Evolutionary conservation across 2,329 filamentous ascomycete genomes (phyloP), one percentile per base, ranked within the genome.

Genomic region (Fusarium nisikadoi): DNA sequence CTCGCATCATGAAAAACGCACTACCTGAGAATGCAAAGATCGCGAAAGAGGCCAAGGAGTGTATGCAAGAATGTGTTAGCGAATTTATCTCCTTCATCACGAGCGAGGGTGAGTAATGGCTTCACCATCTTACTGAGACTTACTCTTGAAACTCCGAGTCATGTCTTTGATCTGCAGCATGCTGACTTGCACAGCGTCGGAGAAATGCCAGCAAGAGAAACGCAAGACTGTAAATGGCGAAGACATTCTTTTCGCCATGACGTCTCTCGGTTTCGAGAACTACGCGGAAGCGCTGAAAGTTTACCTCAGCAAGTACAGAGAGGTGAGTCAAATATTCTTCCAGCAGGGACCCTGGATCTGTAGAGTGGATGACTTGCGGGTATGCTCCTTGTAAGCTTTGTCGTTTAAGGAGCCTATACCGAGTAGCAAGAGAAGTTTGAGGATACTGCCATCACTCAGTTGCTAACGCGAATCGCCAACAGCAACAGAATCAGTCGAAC

Each of bases 31-130:
- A 99, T 80, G 96, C 96, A 76, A 99, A 99, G 85, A 99, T 99
- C 70, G 95, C 95, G 67, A 99, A 99, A 81, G 96, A 99, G 81
- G 96, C 96, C 62, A 99, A 99, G 83, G 96, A 99, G 82, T 99
- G 96, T 84, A 98, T 99, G 96, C 96, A 99, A 83, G 96, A 99
- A 83, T 99, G 96, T 80, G 96, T 99, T 65, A 98, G 95, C 90
- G 96, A 99, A 85, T 99, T 99, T 83, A 99, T 99, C 86, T 97
- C 94, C 11, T 99, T 99, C 87, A 98, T 99, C 81, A 99, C 96
- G 39, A 98, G 95, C 82, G 96, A 99, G 88, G 96, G 96, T 97
- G 83, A 80, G 92, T 85, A 55, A 25, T 39, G 50, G 16, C 57
- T 38, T 20, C 56, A 45, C 57, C 20, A 49, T 31, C 23, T 43